These are phyloP conservation scores for Mrakia gelida DNA, from an alignment of 768 basidiomycete species.

Conservation along the genomic window DNA sequence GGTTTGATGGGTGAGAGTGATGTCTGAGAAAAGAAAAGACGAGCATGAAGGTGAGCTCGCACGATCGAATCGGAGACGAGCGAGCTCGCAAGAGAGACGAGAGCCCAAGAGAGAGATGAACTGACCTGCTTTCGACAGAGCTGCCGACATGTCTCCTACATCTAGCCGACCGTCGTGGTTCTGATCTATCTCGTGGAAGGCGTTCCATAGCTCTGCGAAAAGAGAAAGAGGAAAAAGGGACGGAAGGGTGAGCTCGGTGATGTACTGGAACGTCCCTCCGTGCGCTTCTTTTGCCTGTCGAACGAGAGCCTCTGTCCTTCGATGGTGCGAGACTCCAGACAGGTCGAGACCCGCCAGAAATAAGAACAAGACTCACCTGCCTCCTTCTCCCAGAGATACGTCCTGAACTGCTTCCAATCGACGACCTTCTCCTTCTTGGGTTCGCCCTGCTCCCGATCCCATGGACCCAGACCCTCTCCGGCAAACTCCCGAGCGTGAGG, in stretches of 20 bases:
- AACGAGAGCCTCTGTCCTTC: not conserved
- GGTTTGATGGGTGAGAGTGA: conserved; percentile 63
- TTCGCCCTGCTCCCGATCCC: conserved; percentile 34
- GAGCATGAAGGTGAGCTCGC: not conserved
- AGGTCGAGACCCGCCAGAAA: not conserved
- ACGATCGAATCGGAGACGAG: not conserved
- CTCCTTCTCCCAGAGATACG: conserved; percentile 35
- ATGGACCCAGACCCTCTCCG: conserved; percentile 32
- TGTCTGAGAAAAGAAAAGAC: conserved; percentile 52
- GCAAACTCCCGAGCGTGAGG: conserved; percentile 34
- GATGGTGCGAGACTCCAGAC: conserved; percentile 53
- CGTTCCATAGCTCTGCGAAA: conserved; percentile 22
- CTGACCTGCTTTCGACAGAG: conserved; percentile 32
- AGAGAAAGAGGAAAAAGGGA: not conserved
- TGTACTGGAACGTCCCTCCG: not conserved
- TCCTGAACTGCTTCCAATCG: conserved; percentile 44
- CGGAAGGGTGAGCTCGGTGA: conserved; percentile 49
- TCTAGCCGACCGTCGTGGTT: conserved; percentile 11
- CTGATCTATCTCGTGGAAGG: conserved; percentile 19
- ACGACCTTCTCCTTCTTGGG: conserved; percentile 39
- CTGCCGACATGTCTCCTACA: conserved; percentile 12
- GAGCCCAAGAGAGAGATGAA: not conserved
- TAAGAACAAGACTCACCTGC: conserved; percentile 29
- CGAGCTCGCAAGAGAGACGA: not conserved
- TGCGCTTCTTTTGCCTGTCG: not conserved